Evolutionary conservation across 306 rosid species (phyloP), one percentile per base, ranked within the genome.

Genomic region (Pachyrhizus erosus): DNA sequence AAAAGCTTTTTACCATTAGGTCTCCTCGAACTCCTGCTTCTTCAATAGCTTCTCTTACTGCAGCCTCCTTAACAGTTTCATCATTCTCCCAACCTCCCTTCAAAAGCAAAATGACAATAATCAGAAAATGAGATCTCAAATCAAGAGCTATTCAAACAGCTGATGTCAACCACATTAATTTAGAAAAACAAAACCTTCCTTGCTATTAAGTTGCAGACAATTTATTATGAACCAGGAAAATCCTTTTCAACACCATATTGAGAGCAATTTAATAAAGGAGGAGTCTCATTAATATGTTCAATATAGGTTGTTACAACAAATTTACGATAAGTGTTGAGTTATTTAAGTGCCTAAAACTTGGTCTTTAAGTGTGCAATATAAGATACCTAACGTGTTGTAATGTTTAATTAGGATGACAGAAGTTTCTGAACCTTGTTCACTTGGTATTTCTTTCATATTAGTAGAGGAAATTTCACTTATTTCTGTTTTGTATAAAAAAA

Each of bases 81-180:
- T 91, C 95, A 83, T 89, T 91, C 84, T 91, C 93, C 95, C 95
- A 91, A 51, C 95, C 95, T 78, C 93, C 95, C 95, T 91, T 75
- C 23, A 12, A 70, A 49, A 88, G 68, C 4, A 79, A 65, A 43
- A 75, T 37, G 17, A 68, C 74, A 80, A 43, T 48, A 64, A 73
- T 74, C 23, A 84, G 79, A 80, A 61, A 37, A 75, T 62, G 12
- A 75, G 65, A 62, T 61, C 6, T 20, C 40, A 51, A 39, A 1
- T 73, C 55, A 51, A 8, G 43, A 61, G 5, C 69, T 40, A 29
- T 40, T 77, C 21, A 4, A 33, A 64, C 17, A 20, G 62, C 58
- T 21, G 33, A 69, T 20, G n/a, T 57, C 17, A 66, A 70, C 33
- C n/a, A 76, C 18, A 48, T 33, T 26, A 34, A 37, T 29, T 7